Evolutionary conservation across 805 yeast genomes (phyloP).

Genomic region (Wickerhamomyces mucosus): DNA sequence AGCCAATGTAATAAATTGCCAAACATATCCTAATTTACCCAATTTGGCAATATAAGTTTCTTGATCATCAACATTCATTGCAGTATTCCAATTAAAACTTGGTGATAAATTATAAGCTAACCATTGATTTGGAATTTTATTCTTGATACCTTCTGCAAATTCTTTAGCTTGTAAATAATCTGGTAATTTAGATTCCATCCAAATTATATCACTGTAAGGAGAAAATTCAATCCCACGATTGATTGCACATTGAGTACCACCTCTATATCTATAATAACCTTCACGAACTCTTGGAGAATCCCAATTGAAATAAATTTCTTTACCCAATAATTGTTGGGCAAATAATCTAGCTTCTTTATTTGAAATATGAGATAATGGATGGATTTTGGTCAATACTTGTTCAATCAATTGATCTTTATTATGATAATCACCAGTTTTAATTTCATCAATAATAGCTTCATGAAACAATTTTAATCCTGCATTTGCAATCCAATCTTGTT

Average conservation of each 20-base stretch:
- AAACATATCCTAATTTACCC: slow-evolving; percentile 82
- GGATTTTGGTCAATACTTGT: slow-evolving; percentile 57
- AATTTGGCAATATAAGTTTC: slow-evolving; percentile 82
- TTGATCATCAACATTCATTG: slow-evolving; percentile 82
- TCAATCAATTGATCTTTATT: slow-evolving; percentile 56
- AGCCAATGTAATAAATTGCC: slow-evolving; percentile 97
- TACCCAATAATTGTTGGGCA: slow-evolving; percentile 68
- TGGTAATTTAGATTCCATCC: slow-evolving; percentile 98
- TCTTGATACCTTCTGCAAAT: slow-evolving; percentile 86
- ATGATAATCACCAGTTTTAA: slow-evolving; percentile 46
- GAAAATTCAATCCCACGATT: slow-evolving; percentile 94
- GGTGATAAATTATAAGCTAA: slow-evolving; percentile 95
- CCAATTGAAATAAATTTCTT: slow-evolving; percentile 88
- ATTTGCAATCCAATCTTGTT: slow-evolving; percentile 68
- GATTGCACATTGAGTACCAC: slow-evolving; percentile 96
- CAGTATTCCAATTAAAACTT: slow-evolving; percentile 95
- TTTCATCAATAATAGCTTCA: slow-evolving; percentile 84
- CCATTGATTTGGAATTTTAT: slow-evolving; percentile 83
- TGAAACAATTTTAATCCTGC: slow-evolving; percentile 86
- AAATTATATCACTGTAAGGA: slow-evolving; percentile 88
- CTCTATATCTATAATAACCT: slow-evolving; percentile 92
- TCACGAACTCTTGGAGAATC: slow-evolving; percentile 91
- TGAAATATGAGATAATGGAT: slow-evolving; percentile 69
- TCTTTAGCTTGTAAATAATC: slow-evolving; percentile 90
- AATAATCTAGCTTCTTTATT: slow-evolving; percentile 70